Base-by-base conservation (phyloP, 345 rosid genomes). In the Melastoma malabathricum region DNA sequence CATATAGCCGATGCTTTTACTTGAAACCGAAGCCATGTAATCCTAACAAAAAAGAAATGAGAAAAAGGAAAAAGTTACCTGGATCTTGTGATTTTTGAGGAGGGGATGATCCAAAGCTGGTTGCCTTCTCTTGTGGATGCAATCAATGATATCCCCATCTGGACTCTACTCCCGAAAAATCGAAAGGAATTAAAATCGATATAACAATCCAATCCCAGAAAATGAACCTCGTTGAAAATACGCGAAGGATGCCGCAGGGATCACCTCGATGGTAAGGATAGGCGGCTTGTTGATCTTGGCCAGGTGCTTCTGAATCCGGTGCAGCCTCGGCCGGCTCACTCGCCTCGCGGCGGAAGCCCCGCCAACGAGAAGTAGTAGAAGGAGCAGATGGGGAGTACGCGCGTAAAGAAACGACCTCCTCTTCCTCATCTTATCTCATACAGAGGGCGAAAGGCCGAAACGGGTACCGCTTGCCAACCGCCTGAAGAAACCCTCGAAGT, bases 31-130 rank as follows among this genome's bases (percentile, higher is more conserved):
- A 27, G 5, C 16, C 38, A 29, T 13, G 16, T n/a, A 3, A 5
- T 5, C 18, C 14, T 10, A 39, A 38, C 0, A 27, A 8, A 27
- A 6, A 1, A 38, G 19, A 48, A 34, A 9, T 1, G 27, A 0
- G 13, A 25, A 25, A 41, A 29, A 18, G 61, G 22, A 13, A 23
- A 15, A n/a, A 19, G 14, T 25, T 47, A 93, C 99, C 94, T 85
- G 95, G 70, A 88, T 93, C 87, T 83, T 88, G 77, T 93, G 99
- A 66, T 80, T 79, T 72, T 78, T 81, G 19, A 88, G 72, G 55
- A 77, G 82, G 23, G 99, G 99, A 52, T 93, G 99, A 71, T 93
- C 97, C 64, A 93, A 71, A 69, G 89, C 94, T 53, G 97, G 97
- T 48, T 93, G 99, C 56, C 70, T 75, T 71, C 79, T 74, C 62